These are phyloP conservation scores for Nigrospora oryzae DNA, from an alignment of 2,329 filamentous ascomycete genomes.

Conservation along the genomic window DNA sequence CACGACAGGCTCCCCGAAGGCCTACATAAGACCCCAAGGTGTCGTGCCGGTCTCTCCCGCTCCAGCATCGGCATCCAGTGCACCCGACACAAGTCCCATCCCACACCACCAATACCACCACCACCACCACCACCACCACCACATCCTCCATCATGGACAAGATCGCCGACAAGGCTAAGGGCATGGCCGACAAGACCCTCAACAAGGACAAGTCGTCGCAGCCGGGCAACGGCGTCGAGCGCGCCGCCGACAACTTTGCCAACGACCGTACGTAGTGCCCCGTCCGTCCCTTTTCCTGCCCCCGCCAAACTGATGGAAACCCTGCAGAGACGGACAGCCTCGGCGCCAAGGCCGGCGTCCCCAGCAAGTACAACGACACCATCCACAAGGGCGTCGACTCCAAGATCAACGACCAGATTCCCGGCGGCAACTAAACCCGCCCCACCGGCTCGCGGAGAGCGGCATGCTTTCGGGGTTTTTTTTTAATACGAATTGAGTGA, in stretches of 20 bases:
- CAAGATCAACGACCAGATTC: constrained; percentile 11
- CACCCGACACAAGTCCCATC: background rate
- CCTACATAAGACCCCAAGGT: too few species aligned
- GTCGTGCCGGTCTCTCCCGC: background rate
- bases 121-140: background rate
- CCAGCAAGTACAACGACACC: constrained; percentile 3
- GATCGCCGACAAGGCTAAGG: constrained; percentile 1
- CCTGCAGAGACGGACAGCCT: constrained; percentile 9
- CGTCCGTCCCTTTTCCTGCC: background rate
- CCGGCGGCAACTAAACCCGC: constrained; percentile 7
- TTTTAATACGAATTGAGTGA: too few species aligned
- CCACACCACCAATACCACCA: background rate
- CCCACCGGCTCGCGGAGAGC: too few species aligned
- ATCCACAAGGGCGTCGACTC: constrained; percentile 8
- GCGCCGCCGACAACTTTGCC: constrained; percentile 6
- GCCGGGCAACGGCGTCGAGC: constrained; percentile 9
- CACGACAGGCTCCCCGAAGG: background rate
- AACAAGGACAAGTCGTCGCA: constrained; percentile 7
- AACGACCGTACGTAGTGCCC: constrained; percentile 6
- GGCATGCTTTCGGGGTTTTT: too few species aligned
- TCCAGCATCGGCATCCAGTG: background rate
- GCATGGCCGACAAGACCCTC: constrained; percentile 4
- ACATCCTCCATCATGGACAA: background rate
- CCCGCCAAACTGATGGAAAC: background rate
- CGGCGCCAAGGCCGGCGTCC: constrained; percentile 7